Conservation (phyloP, 176 grass and related monocot genomes). For the Musa troglodytarum region DNA sequence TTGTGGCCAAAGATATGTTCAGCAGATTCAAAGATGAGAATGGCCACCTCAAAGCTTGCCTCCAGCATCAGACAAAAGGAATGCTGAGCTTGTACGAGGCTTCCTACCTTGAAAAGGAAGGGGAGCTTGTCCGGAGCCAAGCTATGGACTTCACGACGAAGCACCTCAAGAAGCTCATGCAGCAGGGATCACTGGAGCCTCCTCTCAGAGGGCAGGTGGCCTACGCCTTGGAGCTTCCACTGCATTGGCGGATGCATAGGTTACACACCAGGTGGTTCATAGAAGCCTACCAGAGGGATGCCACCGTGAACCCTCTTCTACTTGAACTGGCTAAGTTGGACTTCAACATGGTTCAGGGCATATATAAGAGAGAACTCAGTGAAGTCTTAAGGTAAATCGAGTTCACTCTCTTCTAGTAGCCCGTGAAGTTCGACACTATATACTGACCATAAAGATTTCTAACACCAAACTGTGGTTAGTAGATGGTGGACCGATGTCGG, state of each 20-base stretch:
- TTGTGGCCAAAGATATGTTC: background rate
- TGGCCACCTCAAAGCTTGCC: background rate
- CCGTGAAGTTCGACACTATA: background rate
- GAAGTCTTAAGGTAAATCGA: constrained; percentile 17
- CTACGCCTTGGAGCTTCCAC: constrained; percentile 22
- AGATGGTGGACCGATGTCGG: constrained; percentile 22
- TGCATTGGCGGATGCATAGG: constrained; percentile 25
- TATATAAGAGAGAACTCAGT: constrained; percentile 19
- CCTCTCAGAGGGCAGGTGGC: constrained; percentile 9
- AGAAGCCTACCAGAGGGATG: constrained; percentile 13
- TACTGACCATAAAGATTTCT: no score
- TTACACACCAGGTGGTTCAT: constrained; percentile 22
- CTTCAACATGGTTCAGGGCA: constrained; percentile 28
- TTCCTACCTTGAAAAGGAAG: constrained; percentile 21
- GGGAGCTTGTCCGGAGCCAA: constrained; percentile 10
- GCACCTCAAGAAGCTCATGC: constrained; percentile 12
- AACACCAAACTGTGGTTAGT: background rate
- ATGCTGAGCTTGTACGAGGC: constrained; percentile 14
- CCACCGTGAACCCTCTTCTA: constrained; percentile 1
- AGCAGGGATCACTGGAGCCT: background rate
- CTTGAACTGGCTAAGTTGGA: constrained; percentile 26
- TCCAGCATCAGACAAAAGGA: background rate
- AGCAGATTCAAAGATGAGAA: background rate
- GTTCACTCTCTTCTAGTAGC: background rate
- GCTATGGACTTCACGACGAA: constrained; percentile 20